Base-by-base conservation (phyloP, 495 filamentous ascomycete genomes). In the Cryomyces minteri region DNA sequence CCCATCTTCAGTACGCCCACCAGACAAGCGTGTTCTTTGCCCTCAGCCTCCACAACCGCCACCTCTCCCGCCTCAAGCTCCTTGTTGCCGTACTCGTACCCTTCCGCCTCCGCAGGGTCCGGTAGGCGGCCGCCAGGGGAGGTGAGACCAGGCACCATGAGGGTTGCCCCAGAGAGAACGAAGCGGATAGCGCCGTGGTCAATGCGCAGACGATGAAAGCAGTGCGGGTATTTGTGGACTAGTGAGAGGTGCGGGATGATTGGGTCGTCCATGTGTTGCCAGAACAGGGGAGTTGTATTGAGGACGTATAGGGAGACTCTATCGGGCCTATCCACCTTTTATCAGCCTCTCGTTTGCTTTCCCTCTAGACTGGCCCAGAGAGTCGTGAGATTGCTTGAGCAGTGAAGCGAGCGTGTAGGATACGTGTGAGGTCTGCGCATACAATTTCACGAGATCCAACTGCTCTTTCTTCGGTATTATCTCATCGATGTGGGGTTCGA, bases 111-210 rank as follows among this genome's bases (percentile, higher is more conserved):
- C 25, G 25, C n/a, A 14, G 10, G 10, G 4, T 62, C 65, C 30
- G 86, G 90, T 52, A 98, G 60, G 31, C 76, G 54, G 0, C 90
- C 90, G 1, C 92, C 90, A 0, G 77, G 58, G 6, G 74, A 80
- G 6, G 90, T 98, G 48, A 96, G 58, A 0, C 90, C 90, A 0
- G 90, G 90, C 9, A 82, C 87, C 90, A 98, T 98, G 39, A 98
- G 76, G 44, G 88, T 80, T 0, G 90, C 90, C 25, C 90, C 90
- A 3, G 76, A 79, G 0, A 98, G 72, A 31, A 98, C 88, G 64
- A 98, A 98, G 47, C 92, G 84, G 61, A 96, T 95, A 0, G 92
- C 90, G 43, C 90, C 90, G 42, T 90, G 78, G 62, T 96, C 88
- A 56, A 94, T 87, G 44, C 78, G 73, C 39, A 84, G 59, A 28